Base-by-base conservation (phyloP, 306 rosid genomes). In the Cyamopsis tetragonoloba region DNA sequence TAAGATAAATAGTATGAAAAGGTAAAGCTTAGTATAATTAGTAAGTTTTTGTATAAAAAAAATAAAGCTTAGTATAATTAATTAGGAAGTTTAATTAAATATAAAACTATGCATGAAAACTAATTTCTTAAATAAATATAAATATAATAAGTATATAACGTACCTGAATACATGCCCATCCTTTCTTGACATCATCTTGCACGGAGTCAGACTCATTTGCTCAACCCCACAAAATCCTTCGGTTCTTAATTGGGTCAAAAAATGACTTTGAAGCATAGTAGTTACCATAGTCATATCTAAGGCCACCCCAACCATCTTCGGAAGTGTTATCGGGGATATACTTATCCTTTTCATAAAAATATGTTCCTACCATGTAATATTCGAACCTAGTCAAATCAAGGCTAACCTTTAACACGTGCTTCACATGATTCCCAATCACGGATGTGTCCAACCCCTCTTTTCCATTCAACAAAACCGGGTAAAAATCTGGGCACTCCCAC, bases 111-210 rank as follows among this genome's bases (percentile, higher is more conserved):
- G n/a, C n/a, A n/a, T n/a, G n/a, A n/a, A n/a, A n/a, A n/a, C n/a
- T n/a, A n/a, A n/a, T n/a, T n/a, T n/a, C n/a, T n/a, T n/a, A n/a
- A n/a, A n/a, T n/a, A n/a, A n/a, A n/a, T n/a, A n/a, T n/a, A n/a
- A n/a, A n/a, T n/a, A n/a, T n/a, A n/a, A n/a, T n/a, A n/a, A n/a
- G n/a, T n/a, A n/a, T n/a, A n/a, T n/a, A n/a, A n/a, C n/a, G 6
- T 23, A 72, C 97, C 95, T 87, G 98, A 60, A 93, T 58, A 71
- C 98, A 97, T 0, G 97, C 91, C 98, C 98, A 93, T 69, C 98
- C 97, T 62, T 93, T 93, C 0, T 22, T 5, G 11, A 63, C 27
- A 77, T 89, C 95, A 18, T 78, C 76, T 0, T 38, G 1, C 4
- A 3, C 0, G 0, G 71, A 4, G 17, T 93, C 97, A 9, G 99